Evolutionary conservation across 2,329 filamentous ascomycete species (phyloP), one percentile per base, ranked within the genome.

Genomic region (Diaporthe sp.): DNA sequence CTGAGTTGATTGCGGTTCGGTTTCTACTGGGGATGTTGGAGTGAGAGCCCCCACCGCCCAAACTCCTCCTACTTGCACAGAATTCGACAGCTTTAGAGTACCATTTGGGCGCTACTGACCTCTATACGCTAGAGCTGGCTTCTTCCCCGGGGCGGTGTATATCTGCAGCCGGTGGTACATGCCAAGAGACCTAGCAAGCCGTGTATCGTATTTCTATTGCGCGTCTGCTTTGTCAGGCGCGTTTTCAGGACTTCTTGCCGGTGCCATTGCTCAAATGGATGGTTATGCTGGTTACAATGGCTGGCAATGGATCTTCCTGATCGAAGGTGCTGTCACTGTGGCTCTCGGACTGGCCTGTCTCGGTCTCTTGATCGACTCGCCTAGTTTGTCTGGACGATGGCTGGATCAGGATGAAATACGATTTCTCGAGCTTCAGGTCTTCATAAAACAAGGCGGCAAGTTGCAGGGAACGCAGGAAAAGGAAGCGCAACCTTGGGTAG

Each of bases 211-310:
- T 19, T 86, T 89, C 67, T 88, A 87, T 61, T 90, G 85, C 70
- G 87, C 88, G 28, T 37, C 51, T 37, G 90, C 89, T 5, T 79
- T 87, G 37, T 82, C 86, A 0, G 87, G 86, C 0, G 85, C 86
- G 86, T 79, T 94, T 75, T 92, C 93, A 1, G 93, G 93, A 0
- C 86, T 94, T 0, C 83, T 94, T 1, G 91, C 90, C 1, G 91
- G 89, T 74, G 89, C 85, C 8, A 77, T 87, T 17, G 76, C 84
- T 8, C 81, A 85, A 67, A 87, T 89, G 84, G 85, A 88, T 74
- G 86, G 86, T 0, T 78, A 87, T 19, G 83, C 80, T 0, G 86
- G 86, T 2, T 81, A 84, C 31, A 82, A 83, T 2, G 85, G 87
- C 5, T 89, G 88, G 88, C 81, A 86, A 77, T 89, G 83, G 86